Conservation (phyloP, 371 early-diverging fungal genomes). For the Parasitella parasitica region DNA sequence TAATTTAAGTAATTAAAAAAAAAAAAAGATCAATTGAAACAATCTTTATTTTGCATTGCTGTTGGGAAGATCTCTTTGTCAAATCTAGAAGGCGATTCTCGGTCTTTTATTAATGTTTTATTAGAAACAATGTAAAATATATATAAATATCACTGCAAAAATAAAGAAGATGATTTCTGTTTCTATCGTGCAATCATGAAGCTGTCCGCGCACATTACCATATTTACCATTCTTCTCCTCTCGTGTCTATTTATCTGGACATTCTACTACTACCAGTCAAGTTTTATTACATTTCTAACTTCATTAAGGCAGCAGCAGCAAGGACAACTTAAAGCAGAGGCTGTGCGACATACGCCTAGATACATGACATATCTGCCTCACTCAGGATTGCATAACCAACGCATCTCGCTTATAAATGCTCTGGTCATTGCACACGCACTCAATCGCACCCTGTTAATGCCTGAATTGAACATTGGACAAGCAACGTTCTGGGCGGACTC, state of each 20-base stretch:
- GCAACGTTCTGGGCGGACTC: slow-evolving; percentile 36
- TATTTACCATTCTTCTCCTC: neutral
- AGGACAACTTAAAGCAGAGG: neutral
- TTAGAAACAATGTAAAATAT: neutral
- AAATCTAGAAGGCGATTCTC: neutral
- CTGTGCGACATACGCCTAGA: slow-evolving; percentile 1
- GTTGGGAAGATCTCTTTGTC: neutral
- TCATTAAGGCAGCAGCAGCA: neutral
- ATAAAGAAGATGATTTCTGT: neutral
- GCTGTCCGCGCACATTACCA: neutral
- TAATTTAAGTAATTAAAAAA: too few relatives aligned
- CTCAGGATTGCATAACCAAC: slow-evolving; percentile 63
- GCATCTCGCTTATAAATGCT: slow-evolving; percentile 55
- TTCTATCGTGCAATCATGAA: neutral
- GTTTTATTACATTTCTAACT: neutral
- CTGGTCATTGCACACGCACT: slow-evolving; percentile 53
- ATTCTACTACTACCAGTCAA: neutral
- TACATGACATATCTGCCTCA: slow-evolving; percentile 60
- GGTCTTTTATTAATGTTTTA: neutral
- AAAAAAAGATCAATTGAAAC: neutral
- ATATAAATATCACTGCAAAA: neutral
- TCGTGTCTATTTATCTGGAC: neutral
- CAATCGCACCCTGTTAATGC: slow-evolving; percentile 57
- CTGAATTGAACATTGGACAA: slow-evolving; percentile 42
- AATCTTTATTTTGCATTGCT: neutral